Conservation (phyloP, 371 early-diverging fungal genomes). For the Zancudomyces culisetae region DNA sequence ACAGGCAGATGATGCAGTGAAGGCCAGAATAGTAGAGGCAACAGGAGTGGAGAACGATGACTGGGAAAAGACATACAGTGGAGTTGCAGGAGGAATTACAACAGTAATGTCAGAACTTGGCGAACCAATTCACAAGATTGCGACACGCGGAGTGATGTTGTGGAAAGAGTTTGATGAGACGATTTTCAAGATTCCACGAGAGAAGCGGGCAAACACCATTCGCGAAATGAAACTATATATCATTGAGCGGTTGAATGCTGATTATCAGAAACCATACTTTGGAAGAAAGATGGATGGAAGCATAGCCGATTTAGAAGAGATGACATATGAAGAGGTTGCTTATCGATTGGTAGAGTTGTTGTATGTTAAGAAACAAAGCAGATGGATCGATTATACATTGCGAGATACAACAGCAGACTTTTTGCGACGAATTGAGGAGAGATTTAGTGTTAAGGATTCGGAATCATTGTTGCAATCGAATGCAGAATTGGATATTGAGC, state of each 20-base stretch:
- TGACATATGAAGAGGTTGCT: conserved; percentile 85
- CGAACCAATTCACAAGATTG: conserved; percentile 94
- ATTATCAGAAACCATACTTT: conserved; percentile 71
- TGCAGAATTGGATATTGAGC: conserved; percentile 46
- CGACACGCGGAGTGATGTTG: conserved; percentile 79
- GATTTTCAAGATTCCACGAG: conserved; percentile 70
- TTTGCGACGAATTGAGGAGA: conserved; percentile 75
- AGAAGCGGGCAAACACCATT: conserved; percentile 65
- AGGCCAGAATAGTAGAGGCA: conserved; percentile 78
- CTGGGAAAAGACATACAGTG: conserved; percentile 89
- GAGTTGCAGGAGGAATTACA: conserved; percentile 75
- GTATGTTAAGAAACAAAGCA: conserved; percentile 53
- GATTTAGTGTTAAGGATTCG: conserved; percentile 31
- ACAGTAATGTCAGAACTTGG: conserved; percentile 89
- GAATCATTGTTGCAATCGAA: conserved; percentile 38
- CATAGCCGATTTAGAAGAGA: conserved; percentile 61
- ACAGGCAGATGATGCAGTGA: conserved; percentile 61
- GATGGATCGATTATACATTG: conserved; percentile 76
- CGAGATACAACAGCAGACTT: conserved; percentile 75
- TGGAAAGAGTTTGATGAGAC: conserved; percentile 93
- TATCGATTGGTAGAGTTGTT: conserved; percentile 64
- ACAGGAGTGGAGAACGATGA: conserved; percentile 71
- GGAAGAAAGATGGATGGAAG: conserved; percentile 64
- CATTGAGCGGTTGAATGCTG: conserved; percentile 73
- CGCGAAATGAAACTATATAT: conserved; percentile 79